A percentile compares a stretch with the other conserved stretches of the same genome.
Evolutionary conservation across 306 rosid species (phyloP).

Genomic region (Vicia villosa): DNA sequence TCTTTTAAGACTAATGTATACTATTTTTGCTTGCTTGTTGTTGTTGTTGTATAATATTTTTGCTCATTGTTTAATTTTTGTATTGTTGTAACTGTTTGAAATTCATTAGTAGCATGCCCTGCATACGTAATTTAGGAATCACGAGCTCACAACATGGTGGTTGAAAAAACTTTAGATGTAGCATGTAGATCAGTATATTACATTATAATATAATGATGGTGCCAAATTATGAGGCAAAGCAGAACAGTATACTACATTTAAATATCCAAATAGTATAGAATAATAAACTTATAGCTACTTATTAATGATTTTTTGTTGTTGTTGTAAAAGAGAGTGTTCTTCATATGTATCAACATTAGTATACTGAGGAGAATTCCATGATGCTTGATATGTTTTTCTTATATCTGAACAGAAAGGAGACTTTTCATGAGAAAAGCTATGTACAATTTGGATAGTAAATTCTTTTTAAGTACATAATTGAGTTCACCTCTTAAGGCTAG

Average conservation of each 20-base stretch:
- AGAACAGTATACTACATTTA: neutral
- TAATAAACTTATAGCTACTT: constrained; percentile 6
- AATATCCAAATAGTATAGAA: constrained; percentile 11
- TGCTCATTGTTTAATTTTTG: constrained; percentile 1
- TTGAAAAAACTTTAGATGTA: constrained; percentile 17
- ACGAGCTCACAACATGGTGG: neutral
- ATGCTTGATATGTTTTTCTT: constrained; percentile 10
- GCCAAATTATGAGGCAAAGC: neutral
- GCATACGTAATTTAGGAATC: constrained; percentile 18
- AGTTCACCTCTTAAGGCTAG: neutral
- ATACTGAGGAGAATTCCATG: neutral
- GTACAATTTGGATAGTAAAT: neutral
- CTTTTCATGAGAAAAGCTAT: constrained; percentile 12
- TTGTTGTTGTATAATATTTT: neutral
- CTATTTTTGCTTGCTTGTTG: neutral
- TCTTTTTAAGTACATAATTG: constrained; percentile 1
- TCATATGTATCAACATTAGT: neutral
- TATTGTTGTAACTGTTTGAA: constrained; percentile 16
- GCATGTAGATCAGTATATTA: neutral
- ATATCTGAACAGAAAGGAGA: neutral
- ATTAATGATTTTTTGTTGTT: neutral
- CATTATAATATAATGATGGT: constrained; percentile 4
- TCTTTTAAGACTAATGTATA: constrained; percentile 4
- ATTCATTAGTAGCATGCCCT: neutral
- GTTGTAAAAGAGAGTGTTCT: neutral